Evolutionary conservation across 768 basidiomycete genomes (phyloP), one percentile per base, ranked within the genome.

Genomic region (Melanogaster broomeanus): DNA sequence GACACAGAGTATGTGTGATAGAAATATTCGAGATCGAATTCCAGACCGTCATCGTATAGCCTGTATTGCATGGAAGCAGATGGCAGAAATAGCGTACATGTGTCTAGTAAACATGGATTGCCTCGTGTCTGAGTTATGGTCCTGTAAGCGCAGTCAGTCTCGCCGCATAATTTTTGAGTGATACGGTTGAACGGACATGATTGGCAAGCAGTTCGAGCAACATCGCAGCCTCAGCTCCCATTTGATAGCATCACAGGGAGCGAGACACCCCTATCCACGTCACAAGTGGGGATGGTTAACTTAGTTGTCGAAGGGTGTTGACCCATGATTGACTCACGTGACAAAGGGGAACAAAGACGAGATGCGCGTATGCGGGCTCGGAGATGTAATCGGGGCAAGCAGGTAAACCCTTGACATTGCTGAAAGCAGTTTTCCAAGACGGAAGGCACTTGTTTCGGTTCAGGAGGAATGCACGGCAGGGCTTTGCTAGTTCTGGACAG

Each of bases 401-500:
- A 34, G 71, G 67, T 19, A 72, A 48, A 1, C 42, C 54, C 27
- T 42, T 21, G 7, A 60, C 49, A 35, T 66, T 65, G 11, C 22
- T 22, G n/a, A 68, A 60, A 10, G 55, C 60, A 12, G 38, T 45
- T 28, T 61, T 59, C 72, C 73, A 74, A 38, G 69, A 38, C 0
- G 50, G 41, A 16, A 44, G 48, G 2, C 60, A 53, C 22, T 40
- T 51, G 6, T 48, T 31, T 33, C 54, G 64, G 27, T 56, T 56
- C 22, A 68, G 55, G 2, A 74, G 53, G 15, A 70, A 58, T 7
- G 27, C 30, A 16, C 70, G 62, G 11, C n/a, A 73, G 59, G 6
- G 51, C 59, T 31, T 72, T 71, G 9, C 60, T 64, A 18, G 61
- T 61, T 30, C 70, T 61, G n/a, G 66, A 38, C 4, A 74, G 61